phyloP scores from a whole-genome alignment of 257 asterid genomes.

The Thymus quinquecostatus region DNA sequence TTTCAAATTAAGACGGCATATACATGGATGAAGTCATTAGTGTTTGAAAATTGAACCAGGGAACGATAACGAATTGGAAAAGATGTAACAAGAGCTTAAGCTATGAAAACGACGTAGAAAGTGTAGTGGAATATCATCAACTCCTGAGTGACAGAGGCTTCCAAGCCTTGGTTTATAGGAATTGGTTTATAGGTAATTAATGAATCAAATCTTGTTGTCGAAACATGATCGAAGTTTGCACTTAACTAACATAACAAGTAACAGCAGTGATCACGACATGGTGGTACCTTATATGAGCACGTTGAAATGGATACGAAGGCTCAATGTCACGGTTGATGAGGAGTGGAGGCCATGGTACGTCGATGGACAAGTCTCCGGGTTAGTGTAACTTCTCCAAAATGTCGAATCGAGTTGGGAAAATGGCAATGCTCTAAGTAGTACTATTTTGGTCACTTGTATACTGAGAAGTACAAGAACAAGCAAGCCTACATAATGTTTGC shows the following conservation, averaged over 20 bases:
- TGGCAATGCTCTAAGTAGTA: too few relatives aligned
- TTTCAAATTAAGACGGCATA: too few relatives aligned
- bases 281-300: conserved; percentile 42
- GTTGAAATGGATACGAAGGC: conserved; percentile 41
- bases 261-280: conserved; percentile 60
- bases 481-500: conserved; percentile 42
- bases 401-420: too few relatives aligned
- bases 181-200: background rate
- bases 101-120: conserved; percentile 26
- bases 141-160: conserved; percentile 41
- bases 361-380: conserved; percentile 57
- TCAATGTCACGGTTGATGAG: conserved; percentile 41
- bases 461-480: conserved; percentile 33
- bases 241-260: background rate
- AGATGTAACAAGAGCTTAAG: conserved; percentile 41
- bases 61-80: conserved; percentile 37
- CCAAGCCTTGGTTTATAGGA: conserved; percentile 54
- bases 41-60: conserved; percentile 30
- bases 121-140: conserved; percentile 30
- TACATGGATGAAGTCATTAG: background rate
- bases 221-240: too few relatives aligned
- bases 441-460: conserved; percentile 20
- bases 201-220: too few relatives aligned
- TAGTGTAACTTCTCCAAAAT: background rate
- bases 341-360: conserved; percentile 54